A percentile compares a stretch with the other conserved stretches of the same genome.
Conservation (phyloP, 2,329 filamentous ascomycete species). For the Ophiostoma sp. region DNA sequence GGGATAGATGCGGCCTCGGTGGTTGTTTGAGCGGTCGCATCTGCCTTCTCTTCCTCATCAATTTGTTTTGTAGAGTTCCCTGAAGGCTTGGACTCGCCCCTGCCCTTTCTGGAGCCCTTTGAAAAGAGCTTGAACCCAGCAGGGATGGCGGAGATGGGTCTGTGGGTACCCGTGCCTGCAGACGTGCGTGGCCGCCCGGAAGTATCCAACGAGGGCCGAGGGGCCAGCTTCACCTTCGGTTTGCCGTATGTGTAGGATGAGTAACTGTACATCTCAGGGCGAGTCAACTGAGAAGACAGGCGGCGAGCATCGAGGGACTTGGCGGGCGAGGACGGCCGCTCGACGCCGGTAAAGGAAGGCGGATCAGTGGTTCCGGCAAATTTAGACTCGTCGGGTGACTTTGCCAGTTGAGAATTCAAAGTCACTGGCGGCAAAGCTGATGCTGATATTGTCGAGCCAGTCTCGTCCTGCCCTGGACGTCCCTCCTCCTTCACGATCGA, state of each 20-base stretch:
- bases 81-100: conserved; percentile 38
- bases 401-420: conserved; percentile 54
- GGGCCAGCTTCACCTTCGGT: conserved; percentile 85
- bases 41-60: conserved; percentile 4
- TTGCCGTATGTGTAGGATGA: conserved; percentile 57
- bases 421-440: conserved; percentile 44
- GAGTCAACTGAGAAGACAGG: conserved; percentile 54
- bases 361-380: conserved; percentile 54
- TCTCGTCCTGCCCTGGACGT: conserved; percentile 33
- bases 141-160: conserved; percentile 77
- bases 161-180: conserved; percentile 58
- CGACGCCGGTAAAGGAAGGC: conserved; percentile 21
- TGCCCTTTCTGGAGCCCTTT: conserved; percentile 55
- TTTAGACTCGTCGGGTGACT: conserved; percentile 50
- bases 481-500: conserved; percentile 54
- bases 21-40: background rate
- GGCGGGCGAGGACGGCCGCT: conserved; percentile 49
- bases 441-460: conserved; percentile 30
- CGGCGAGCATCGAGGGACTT: conserved; percentile 47
- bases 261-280: conserved; percentile 53
- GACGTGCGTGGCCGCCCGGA: conserved; percentile 61
- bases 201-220: conserved; percentile 73
- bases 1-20: conserved; percentile 30
- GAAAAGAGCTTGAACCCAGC: conserved; percentile 72
- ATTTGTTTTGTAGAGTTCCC: background rate